phyloP scores from a whole-genome alignment of 805 yeast genomes.

The Starmerella davenportii region DNA sequence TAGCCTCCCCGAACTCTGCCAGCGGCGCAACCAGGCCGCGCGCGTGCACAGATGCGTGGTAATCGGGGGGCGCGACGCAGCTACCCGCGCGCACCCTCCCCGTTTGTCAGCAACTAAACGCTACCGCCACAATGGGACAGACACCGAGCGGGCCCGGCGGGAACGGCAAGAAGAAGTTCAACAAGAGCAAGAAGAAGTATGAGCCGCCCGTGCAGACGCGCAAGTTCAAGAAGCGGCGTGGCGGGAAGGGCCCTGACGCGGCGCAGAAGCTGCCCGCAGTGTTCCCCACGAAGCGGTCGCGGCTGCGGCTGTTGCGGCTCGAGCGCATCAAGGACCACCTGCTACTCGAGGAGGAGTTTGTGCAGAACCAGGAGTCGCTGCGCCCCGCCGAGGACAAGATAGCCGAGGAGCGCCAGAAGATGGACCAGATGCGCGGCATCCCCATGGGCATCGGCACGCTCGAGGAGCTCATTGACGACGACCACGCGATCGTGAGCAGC shows the following conservation, averaged over 20 bases:
- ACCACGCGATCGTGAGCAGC: constrained; percentile 93
- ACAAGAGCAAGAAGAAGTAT: constrained; percentile 61
- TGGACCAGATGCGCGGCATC: constrained; percentile 87
- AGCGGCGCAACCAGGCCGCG: neutral
- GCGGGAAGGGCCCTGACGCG: constrained; percentile 76
- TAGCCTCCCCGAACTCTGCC: too few species aligned
- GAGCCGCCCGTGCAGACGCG: constrained; percentile 96
- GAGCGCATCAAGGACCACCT: constrained; percentile 94
- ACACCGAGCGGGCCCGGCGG: constrained; percentile 19
- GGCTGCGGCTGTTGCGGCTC: constrained; percentile 72
- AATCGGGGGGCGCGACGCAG: too few species aligned
- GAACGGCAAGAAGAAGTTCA: constrained; percentile 16
- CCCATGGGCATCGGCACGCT: constrained; percentile 93
- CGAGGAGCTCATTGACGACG: constrained; percentile 95
- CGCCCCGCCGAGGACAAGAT: constrained; percentile 94
- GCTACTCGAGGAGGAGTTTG: constrained; percentile 87
- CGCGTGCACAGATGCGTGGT: too few species aligned
- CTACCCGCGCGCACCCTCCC: too few species aligned
- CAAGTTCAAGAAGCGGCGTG: constrained; percentile 61
- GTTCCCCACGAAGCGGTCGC: constrained; percentile 84
- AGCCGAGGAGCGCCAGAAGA: constrained; percentile 86
- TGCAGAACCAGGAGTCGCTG: constrained; percentile 80
- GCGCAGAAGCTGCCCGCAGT: constrained; percentile 77
- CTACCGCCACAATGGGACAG: constrained; percentile 16
- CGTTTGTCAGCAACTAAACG: too few species aligned